Evolutionary conservation across 1,284 basidiomycete species (phyloP).

Genomic region (Paramarasmius palmivorus): DNA sequence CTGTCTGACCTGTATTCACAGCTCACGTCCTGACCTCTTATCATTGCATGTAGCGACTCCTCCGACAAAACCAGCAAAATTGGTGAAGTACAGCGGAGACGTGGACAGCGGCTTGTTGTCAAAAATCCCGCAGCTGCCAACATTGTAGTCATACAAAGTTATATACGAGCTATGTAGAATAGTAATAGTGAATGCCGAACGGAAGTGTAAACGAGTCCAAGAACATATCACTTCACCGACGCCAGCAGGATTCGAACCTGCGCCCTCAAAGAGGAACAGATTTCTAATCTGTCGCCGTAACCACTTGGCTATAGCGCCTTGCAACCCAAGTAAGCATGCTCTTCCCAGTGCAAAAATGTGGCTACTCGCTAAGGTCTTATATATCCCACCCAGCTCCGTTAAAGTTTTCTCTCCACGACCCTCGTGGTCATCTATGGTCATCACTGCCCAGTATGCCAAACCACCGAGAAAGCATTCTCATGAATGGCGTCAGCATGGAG

Average conservation of each 20-base stretch:
- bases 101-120: constrained; percentile 10
- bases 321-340: background rate
- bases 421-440: background rate
- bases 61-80: constrained; percentile 1
- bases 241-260: constrained; percentile 74
- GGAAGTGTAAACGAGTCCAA: no score
- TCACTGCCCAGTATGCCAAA: background rate
- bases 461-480: constrained; percentile 7
- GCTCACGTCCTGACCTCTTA: constrained; percentile 20
- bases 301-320: constrained; percentile 51
- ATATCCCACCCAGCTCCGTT: background rate
- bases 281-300: constrained; percentile 50
- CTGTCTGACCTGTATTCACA: background rate
- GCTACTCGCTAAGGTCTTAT: no score
- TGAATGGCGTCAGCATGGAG: constrained; percentile 34
- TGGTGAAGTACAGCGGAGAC: constrained; percentile 5
- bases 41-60: constrained; percentile 13
- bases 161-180: no score
- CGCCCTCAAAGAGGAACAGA: constrained; percentile 66
- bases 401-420: background rate
- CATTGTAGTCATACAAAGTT: background rate
- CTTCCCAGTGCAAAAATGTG: background rate
- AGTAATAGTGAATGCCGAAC: no score
- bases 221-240: constrained; percentile 40
- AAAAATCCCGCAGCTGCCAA: background rate